phyloP scores from a whole-genome alignment of 345 rosid genomes.

The Theobroma cacao region DNA sequence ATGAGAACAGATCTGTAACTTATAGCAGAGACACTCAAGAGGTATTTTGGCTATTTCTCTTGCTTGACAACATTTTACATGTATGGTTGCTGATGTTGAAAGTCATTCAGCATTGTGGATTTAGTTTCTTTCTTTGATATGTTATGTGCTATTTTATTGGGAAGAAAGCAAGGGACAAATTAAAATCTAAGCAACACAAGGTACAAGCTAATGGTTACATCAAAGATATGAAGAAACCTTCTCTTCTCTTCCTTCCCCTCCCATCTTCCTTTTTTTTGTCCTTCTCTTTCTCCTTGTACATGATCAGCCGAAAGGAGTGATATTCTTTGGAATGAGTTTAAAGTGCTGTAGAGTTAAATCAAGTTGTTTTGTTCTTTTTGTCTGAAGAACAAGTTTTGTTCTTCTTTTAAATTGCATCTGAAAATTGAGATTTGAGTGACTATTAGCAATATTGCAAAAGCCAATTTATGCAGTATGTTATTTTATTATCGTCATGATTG shows the following conservation, averaged over 20 bases:
- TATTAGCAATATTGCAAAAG: neutral
- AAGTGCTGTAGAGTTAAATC: neutral
- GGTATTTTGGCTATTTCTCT: slow-evolving; percentile 28
- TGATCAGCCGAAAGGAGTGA: neutral
- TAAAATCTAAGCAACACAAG: neutral
- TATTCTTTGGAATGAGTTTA: neutral
- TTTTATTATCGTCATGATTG: neutral
- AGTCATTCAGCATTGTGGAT: neutral
- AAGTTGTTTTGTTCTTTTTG: neutral
- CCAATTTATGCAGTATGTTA: neutral
- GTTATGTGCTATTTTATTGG: neutral
- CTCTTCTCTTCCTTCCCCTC: neutral
- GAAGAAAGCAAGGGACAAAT: neutral
- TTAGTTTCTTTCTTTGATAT: neutral
- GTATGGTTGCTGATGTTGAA: neutral
- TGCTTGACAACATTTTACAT: neutral
- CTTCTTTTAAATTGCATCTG: too few relatives aligned
- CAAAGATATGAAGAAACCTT: too few relatives aligned
- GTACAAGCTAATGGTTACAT: neutral
- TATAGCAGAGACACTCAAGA: slow-evolving; percentile 80
- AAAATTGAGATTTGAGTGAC: neutral
- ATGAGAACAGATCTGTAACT: slow-evolving; percentile 63
- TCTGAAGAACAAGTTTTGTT: neutral
- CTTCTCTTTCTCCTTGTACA: neutral
- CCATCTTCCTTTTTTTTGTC: neutral